A percentile compares a stretch with the other conserved stretches of the same genome.
Conservation (phyloP, 2,329 filamentous ascomycete species). For the Xylariales sp. region DNA sequence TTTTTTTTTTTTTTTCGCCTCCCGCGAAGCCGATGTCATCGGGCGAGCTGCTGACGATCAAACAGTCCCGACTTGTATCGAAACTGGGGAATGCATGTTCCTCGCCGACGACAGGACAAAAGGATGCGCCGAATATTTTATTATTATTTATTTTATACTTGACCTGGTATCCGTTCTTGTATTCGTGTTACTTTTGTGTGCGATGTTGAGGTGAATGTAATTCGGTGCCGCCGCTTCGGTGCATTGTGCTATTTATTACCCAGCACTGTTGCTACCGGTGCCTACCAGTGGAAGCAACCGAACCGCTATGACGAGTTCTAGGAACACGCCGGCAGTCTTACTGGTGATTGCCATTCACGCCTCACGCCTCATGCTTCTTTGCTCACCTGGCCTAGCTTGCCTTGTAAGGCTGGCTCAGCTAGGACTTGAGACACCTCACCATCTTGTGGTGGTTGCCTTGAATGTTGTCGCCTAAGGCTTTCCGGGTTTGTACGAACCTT, state of each 20-base stretch:
- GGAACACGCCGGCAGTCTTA: too few species aligned
- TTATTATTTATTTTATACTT: neutral
- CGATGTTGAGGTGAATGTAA: slow-evolving; percentile 10
- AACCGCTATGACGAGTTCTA: slow-evolving; percentile 12
- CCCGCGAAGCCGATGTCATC: slow-evolving; percentile 24
- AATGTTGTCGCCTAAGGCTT: neutral
- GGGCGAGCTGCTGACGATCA: slow-evolving; percentile 34
- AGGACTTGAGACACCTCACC: slow-evolving; percentile 32
- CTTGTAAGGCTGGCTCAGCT: slow-evolving; percentile 39
- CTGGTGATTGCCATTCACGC: neutral
- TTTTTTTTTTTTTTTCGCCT: slow-evolving; percentile 22
- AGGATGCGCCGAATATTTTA: slow-evolving; percentile 17
- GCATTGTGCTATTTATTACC: slow-evolving; percentile 21
- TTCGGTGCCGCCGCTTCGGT: slow-evolving; percentile 15
- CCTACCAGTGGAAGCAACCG: slow-evolving; percentile 5
- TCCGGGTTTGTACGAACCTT: neutral
- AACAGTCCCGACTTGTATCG: slow-evolving; percentile 30
- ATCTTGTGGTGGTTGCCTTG: slow-evolving; percentile 13
- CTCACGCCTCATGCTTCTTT: slow-evolving; percentile 7
- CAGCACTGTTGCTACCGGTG: slow-evolving; percentile 6
- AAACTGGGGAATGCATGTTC: slow-evolving; percentile 26
- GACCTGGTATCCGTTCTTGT: slow-evolving; percentile 19
- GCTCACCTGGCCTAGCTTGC: slow-evolving; percentile 23
- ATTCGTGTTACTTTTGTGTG: slow-evolving; percentile 11
- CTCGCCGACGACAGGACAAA: slow-evolving; percentile 21